These are phyloP conservation scores for Alternaria incomplexa DNA, from an alignment of 2,329 filamentous ascomycete species.

Conservation along the genomic window DNA sequence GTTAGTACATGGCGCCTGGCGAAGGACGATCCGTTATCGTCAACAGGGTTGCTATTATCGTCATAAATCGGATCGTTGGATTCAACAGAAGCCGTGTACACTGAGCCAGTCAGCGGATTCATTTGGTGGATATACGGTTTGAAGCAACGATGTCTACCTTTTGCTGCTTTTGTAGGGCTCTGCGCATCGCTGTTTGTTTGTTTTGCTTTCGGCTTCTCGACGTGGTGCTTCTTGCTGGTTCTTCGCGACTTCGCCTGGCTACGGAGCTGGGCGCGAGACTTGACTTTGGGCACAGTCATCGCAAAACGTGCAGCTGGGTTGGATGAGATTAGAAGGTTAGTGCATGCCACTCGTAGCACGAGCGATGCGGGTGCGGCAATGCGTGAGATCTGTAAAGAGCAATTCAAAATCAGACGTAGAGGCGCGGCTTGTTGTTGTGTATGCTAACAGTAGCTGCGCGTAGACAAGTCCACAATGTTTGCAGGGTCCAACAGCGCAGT, in stretches of 20 bases:
- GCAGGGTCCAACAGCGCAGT: not conserved
- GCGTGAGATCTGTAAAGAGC: not conserved
- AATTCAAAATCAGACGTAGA: not conserved
- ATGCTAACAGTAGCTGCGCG: not conserved
- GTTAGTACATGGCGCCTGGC: not conserved
- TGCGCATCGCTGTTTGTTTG: not conserved
- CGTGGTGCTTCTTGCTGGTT: not conserved
- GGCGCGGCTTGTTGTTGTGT: not conserved
- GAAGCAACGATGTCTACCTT: not conserved
- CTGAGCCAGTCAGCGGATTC: slow-evolving; percentile 2
- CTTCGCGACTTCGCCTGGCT: not conserved
- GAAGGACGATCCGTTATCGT: not conserved
- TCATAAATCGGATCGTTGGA: not conserved
- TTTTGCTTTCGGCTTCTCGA: not conserved
- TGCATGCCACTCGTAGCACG: not conserved
- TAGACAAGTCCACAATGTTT: not conserved
- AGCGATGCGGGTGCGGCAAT: not conserved
- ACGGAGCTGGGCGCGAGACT: not conserved
- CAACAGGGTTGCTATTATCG: not conserved
- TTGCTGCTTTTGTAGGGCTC: not conserved
- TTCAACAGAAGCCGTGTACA: not conserved
- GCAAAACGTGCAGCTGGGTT: not conserved
- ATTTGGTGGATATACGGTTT: not conserved
- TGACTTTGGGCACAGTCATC: slow-evolving; percentile 3
- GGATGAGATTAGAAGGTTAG: not conserved